Evolutionary conservation across 2,329 filamentous ascomycete genomes (phyloP).

Genomic region (Rasamsonia emersonii): DNA sequence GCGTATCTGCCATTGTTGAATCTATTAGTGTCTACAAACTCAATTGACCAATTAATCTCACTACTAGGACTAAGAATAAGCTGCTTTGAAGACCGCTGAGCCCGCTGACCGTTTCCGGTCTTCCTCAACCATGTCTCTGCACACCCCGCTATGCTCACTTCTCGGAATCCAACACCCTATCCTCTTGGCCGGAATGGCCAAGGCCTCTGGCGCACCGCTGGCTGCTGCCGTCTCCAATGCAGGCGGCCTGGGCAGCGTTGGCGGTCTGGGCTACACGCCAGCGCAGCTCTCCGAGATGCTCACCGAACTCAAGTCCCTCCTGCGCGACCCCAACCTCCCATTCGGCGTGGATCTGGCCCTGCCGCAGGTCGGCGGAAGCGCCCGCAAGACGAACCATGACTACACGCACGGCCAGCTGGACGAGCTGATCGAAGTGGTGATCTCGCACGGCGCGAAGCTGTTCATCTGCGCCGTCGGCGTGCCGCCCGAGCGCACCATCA

Average conservation of each 20-base stretch:
- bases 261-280: constrained; percentile 59
- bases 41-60: no score
- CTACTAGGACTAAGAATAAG: constrained; percentile 10
- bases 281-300: constrained; percentile 72
- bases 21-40: no score
- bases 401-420: constrained; percentile 86
- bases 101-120: background rate
- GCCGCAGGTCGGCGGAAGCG: constrained; percentile 74
- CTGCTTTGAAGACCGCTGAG: background rate
- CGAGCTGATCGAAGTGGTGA: constrained; percentile 77
- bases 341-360: constrained; percentile 90
- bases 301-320: constrained; percentile 70
- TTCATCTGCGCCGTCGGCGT: constrained; percentile 88
- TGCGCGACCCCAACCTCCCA: constrained; percentile 59
- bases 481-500: constrained; percentile 64
- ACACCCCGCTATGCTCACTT: constrained; percentile 68
- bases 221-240: constrained; percentile 84
- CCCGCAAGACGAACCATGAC: constrained; percentile 88
- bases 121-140: constrained; percentile 43
- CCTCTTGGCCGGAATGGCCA: constrained; percentile 88
- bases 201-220: constrained; percentile 66
- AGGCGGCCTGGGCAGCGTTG: constrained; percentile 63
- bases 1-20: no score
- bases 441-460: constrained; percentile 71
- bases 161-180: constrained; percentile 82